A percentile compares a stretch with the other conserved stretches of the same genome.
phyloP scores from a whole-genome alignment of 1,139 yeast genomes.

The Meyerozyma sp. region DNA sequence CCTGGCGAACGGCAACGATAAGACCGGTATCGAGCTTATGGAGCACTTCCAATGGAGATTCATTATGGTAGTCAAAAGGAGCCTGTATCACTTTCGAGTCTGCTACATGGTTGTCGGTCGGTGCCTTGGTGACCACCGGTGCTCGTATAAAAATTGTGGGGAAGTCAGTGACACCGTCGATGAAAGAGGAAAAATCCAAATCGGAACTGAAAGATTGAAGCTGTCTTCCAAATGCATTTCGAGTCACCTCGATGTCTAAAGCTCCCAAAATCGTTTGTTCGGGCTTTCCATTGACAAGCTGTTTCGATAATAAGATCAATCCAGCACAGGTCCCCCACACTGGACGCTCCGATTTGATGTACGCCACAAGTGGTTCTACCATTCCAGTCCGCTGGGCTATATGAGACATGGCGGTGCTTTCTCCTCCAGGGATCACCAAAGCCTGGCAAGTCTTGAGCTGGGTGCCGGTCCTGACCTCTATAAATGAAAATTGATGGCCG shows the following conservation, averaged over 20 bases:
- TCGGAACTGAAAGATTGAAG: constrained; percentile 55
- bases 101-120: constrained; percentile 8
- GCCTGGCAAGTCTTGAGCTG: constrained; percentile 53
- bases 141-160: constrained; percentile 73
- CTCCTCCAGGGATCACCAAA: constrained; percentile 77
- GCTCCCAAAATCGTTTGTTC: constrained; percentile 66
- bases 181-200: constrained; percentile 46
- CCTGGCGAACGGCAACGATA: constrained; percentile 73
- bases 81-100: constrained; percentile 19
- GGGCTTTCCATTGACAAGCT: constrained; percentile 49
- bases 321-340: constrained; percentile 93
- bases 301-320: constrained; percentile 58
- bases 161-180: constrained; percentile 37
- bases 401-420: constrained; percentile 70
- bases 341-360: constrained; percentile 48
- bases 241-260: constrained; percentile 54
- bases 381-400: constrained; percentile 64
- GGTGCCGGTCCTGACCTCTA: constrained; percentile 49
- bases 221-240: constrained; percentile 82
- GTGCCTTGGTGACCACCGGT: constrained; percentile 48
- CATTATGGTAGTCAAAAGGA: constrained; percentile 21
- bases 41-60: constrained; percentile 36
- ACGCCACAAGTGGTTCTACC: constrained; percentile 48
- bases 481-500: constrained; percentile 20
- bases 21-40: constrained; percentile 33